phyloP scores from a whole-genome alignment of 83 land plant species.

The Thuja plicata region DNA sequence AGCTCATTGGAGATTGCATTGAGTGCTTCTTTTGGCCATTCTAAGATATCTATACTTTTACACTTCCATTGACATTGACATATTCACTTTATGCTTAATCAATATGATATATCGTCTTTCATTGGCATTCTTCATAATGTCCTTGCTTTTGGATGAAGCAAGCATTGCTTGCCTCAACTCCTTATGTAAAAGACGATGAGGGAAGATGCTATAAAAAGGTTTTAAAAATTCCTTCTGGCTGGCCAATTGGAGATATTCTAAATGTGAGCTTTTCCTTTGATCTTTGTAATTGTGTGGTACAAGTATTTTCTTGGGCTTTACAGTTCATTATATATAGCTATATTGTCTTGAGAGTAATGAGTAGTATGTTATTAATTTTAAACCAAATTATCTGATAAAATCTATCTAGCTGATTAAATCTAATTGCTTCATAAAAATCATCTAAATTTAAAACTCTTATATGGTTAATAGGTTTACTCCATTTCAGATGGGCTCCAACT shows the following conservation, averaged over 20 bases:
- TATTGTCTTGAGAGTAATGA: background rate
- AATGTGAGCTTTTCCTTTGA: background rate
- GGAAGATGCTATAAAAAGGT: background rate
- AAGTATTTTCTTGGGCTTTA: background rate
- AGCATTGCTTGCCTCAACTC: background rate
- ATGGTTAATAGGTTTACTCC: conserved; percentile 40
- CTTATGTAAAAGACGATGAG: background rate
- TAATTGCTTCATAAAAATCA: background rate
- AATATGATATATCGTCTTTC: background rate
- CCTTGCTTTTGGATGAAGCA: background rate
- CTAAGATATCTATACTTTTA: background rate
- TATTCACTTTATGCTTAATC: background rate
- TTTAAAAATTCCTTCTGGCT: background rate
- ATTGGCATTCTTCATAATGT: background rate
- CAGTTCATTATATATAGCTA: background rate
- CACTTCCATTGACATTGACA: background rate
- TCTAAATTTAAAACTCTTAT: background rate
- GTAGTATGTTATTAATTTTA: background rate
- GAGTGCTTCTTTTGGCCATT: background rate
- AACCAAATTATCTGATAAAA: background rate
- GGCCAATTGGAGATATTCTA: background rate
- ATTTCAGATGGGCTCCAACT: conserved; percentile 39
- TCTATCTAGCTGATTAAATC: background rate
- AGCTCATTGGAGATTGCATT: background rate
- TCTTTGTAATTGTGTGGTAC: background rate